Base-by-base conservation (phyloP, 2,329 filamentous ascomycete genomes). In the Colletotrichum liriopes region DNA sequence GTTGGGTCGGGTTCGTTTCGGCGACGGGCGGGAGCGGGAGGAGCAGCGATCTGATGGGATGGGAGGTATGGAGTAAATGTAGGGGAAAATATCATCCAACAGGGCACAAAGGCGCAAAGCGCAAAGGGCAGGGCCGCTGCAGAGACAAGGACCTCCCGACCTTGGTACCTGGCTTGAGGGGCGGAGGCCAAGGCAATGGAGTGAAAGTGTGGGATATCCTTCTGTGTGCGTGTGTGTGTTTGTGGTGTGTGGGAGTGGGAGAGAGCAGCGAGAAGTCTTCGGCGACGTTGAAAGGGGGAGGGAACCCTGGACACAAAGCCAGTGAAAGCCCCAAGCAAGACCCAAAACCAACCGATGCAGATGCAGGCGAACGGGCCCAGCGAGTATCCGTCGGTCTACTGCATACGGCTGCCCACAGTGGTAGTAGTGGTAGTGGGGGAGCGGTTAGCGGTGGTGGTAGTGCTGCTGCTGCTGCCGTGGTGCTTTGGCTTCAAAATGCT, bases 1-100 rank as follows among this genome's bases (percentile, higher is more conserved):
- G 47, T 62, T 69, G 43, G 65, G 59, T 72, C 65, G 70, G 70
- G 69, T 64, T 69, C 23, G 70, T 69, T 69, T 72, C 59, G 65
- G 54, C 70, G 70, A 52, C 65, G 70, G 70, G 70, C 70, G 70
- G 70, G 70, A 72, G 70, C 70, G 70, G 70, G 65, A 72, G 70
- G 65, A 72, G 60, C 70, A 72, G 70, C 70, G 69, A 72, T 72
- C 65, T 70, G 59, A 43, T 60, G 70, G 70, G 65, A 63, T 69
- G 65, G 58, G 69, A 71, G 58, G 59, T 59, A 72, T 47, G 59
- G 65, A 64, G 65, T 56, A 63, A 49, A 61, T 58, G 32, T 32
- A 59, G 32, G 49, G 32, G 23, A 45, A 58, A 47, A 55, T 47
- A 49, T 54, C 35, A 51, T 26, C 35, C 47, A 52, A 51, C 49